Base-by-base conservation (phyloP, 2,329 filamentous ascomycete species). In the Paracamarosporium sp. region DNA sequence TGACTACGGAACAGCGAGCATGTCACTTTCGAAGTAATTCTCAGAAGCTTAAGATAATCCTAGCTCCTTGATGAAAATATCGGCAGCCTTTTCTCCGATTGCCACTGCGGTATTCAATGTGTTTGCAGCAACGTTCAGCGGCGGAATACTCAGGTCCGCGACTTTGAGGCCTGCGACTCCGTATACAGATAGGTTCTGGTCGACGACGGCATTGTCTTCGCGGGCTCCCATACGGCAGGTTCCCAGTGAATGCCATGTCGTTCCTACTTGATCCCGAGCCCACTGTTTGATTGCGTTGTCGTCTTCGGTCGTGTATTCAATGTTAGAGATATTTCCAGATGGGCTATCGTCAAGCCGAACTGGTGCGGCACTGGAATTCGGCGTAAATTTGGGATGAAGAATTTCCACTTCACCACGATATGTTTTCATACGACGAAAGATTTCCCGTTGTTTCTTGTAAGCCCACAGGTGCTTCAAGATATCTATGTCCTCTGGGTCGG, bases 381-480 rank as follows among this genome's bases (percentile, higher is more conserved):
- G 64, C 13, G 77, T 65, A 56, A 79, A 80, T 4, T 57, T 52
- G 8, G 79, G 79, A 53, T 80, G 78, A 5, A 64, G 67, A 15
- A 60, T 64, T 1, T 66, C 69, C n/a, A 81, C 55, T 58, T 79
- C 76, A 27, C 79, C 79, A 9, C 72, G 73, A 72, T 83, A 88
- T 56, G 80, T 77, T 2, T 79, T 72, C 66, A 85, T 83, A 13
- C 86, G 83, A 2, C 87, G 82, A 22, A 81, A 76, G 52, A 89
- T 82, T 70, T 88, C 86, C 2, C 88, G 85, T n/a, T 81, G 79
- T 64, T 83, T 84, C 73, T 90, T 90, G 77, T 90, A 90, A 0
- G 78, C 81, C 86, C 86, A 89, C 11, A 87, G 63, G 12, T 85
- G 82, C 64, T 82, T 85, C 68, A 83, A 83, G 27, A 88, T 30